Evolutionary conservation across 495 filamentous ascomycete genomes (phyloP).

Genomic region (Penicillium mononematosum): DNA sequence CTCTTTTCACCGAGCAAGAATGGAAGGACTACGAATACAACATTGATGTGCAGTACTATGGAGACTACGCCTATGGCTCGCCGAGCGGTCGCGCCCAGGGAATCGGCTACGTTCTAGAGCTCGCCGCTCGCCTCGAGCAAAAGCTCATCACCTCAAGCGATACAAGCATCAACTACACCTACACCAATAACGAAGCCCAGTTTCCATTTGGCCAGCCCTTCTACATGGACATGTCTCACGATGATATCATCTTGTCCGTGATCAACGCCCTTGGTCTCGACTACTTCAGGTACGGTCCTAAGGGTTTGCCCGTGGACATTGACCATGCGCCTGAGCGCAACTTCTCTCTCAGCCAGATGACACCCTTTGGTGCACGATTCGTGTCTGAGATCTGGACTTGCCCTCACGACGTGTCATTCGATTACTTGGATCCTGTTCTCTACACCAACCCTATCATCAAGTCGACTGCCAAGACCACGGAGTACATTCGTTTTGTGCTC

Average conservation of each 20-base stretch:
- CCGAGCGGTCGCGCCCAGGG: conserved; percentile 61
- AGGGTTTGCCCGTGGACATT: conserved; percentile 46
- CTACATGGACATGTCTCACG: conserved; percentile 46
- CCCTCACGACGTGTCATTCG: conserved; percentile 18
- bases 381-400: conserved; percentile 58
- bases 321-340: conserved; percentile 39
- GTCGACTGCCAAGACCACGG: conserved; percentile 8
- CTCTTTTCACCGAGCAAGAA: conserved; percentile 56
- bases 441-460: conserved; percentile 31
- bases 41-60: conserved; percentile 60
- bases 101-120: conserved; percentile 62
- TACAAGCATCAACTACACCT: conserved; percentile 58
- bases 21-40: conserved; percentile 57
- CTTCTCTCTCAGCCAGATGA: conserved; percentile 39
- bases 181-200: conserved; percentile 42
- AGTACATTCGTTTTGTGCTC: conserved; percentile 35
- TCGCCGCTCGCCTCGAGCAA: conserved; percentile 56
- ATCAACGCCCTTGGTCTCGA: conserved; percentile 51
- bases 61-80: conserved; percentile 57
- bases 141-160: conserved; percentile 51
- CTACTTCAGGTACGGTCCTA: conserved; percentile 24
- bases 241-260: conserved; percentile 42
- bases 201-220: conserved; percentile 54
- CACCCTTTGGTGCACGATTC: conserved; percentile 61
- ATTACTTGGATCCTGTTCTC: conserved; percentile 21